Percentiles rank a stretch among this genome's conserved stretches.
These are phyloP conservation scores for Tricholoma sp. DNA, from an alignment of 768 basidiomycete genomes.

Conservation along the genomic window DNA sequence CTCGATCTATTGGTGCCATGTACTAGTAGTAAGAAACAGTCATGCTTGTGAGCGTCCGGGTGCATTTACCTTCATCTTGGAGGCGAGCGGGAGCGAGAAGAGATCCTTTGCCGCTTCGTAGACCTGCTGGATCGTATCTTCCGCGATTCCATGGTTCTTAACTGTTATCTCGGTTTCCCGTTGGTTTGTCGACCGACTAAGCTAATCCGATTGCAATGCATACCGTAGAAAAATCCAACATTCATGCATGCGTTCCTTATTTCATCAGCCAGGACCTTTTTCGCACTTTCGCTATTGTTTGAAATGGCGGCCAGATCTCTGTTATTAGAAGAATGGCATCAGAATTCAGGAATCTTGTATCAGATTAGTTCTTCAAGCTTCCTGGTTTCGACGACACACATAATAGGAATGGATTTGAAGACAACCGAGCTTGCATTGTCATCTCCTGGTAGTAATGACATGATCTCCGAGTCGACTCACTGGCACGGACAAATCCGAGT, in stretches of 20 bases:
- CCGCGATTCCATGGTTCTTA: conserved; percentile 69
- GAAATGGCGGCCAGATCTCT: conserved; percentile 42
- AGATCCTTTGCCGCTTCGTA: conserved; percentile 52
- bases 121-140: conserved; percentile 38
- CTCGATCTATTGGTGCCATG: conserved; percentile 45
- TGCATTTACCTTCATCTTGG: conserved; percentile 58
- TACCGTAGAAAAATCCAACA: conserved; percentile 85
- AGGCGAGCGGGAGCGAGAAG: conserved; percentile 58
- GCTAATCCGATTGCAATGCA: too few species aligned
- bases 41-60: too few species aligned
- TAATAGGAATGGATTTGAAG: conserved; percentile 34
- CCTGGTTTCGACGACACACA: conserved; percentile 21
- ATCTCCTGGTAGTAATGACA: conserved; percentile 19
- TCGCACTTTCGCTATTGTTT: conserved; percentile 28
- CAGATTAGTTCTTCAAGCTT: not conserved
- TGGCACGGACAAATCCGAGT: not conserved
- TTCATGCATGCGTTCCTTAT: conserved; percentile 74
- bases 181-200: not conserved
- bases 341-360: not conserved
- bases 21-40: too few species aligned
- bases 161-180: conserved; percentile 35
- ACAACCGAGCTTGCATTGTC: conserved; percentile 11
- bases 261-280: conserved; percentile 44
- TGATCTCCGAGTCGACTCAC: not conserved
- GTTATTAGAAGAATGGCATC: not conserved